Base-by-base conservation (phyloP, 2,329 filamentous ascomycete genomes). In the Fusarium falciforme region DNA sequence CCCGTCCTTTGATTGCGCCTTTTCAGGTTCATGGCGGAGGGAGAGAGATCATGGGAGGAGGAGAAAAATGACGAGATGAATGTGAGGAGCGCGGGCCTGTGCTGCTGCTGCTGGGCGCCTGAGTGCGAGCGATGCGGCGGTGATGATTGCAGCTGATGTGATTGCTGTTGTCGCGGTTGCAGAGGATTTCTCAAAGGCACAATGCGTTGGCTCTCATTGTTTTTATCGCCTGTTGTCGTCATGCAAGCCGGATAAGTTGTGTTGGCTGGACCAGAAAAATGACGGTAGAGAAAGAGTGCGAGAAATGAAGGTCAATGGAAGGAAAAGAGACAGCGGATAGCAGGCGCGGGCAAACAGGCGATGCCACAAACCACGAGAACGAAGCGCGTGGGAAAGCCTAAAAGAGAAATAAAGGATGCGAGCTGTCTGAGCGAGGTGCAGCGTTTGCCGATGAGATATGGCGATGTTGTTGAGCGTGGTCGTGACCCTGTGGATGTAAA, bases 21-120 rank as follows among this genome's bases (percentile, higher is more conserved):
- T 78, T 83, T 82, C 77, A 83, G 81, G 78, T 86, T 85, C 88
- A 89, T 89, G 81, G 81, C 82, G 80, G 79, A 73, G 74, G 79
- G 78, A 79, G 79, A 75, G 75, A 74, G 77, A 75, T 80, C 81
- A 83, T 82, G 76, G 75, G 78, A 78, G 63, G 72, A 66, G 44
- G 62, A 61, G 61, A 54, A 64, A 55, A 65, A 67, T 59, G 60
- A 61, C 59, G 66, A 69, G 64, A 58, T 29, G 59, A 71, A 55
- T 49, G 61, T 52, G 64, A 57, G 58, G 67, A 71, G 67, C 64
- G 61, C 61, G n/a, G 58, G 31, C 22, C 38, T 66, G 49, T 68
- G 61, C 11, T 61, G 58, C 22, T 42, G 31, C 40, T 61, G 58
- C 22, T 44, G 33, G 36, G 42, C 20, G 22, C 61, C 49, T 60